These are phyloP conservation scores for Cubamyces sp. DNA, from an alignment of 768 basidiomycete genomes.

Conservation along the genomic window DNA sequence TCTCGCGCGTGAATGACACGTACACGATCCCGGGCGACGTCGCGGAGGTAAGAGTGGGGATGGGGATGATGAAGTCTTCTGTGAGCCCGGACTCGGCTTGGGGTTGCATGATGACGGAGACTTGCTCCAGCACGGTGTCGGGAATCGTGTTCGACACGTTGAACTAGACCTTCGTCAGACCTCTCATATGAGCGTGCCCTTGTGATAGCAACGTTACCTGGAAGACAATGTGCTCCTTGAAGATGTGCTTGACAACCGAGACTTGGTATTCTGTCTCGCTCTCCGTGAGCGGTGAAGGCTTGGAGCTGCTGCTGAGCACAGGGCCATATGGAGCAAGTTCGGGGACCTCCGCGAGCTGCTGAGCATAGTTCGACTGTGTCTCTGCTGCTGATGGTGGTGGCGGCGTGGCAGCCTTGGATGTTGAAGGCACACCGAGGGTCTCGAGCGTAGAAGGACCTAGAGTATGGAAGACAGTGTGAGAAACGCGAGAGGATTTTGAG, in stretches of 20 bases:
- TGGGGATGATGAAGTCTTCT: slow-evolving; percentile 94
- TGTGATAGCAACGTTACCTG: slow-evolving; percentile 59
- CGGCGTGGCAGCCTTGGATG: slow-evolving; percentile 64
- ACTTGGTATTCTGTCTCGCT: slow-evolving; percentile 98
- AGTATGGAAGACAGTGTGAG: not conserved
- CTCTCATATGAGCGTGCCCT: not conserved
- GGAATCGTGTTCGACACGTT: slow-evolving; percentile 97
- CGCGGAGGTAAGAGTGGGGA: slow-evolving; percentile 67
- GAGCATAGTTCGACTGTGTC: slow-evolving; percentile 83
- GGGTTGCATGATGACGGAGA: slow-evolving; percentile 91
- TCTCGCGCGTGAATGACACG: slow-evolving; percentile 88
- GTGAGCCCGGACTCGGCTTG: slow-evolving; percentile 73
- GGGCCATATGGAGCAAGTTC: slow-evolving; percentile 86
- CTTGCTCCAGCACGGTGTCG: slow-evolving; percentile 93
- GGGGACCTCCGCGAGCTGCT: slow-evolving; percentile 85
- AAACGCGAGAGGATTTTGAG: not conserved
- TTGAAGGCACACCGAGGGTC: slow-evolving; percentile 73
- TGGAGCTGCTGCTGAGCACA: slow-evolving; percentile 83
- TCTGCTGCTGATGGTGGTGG: slow-evolving; percentile 85
- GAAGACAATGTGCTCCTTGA: slow-evolving; percentile 95
- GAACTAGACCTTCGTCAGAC: slow-evolving; percentile 57
- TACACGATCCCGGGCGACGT: slow-evolving; percentile 87
- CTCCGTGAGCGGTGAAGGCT: slow-evolving; percentile 86
- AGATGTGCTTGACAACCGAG: slow-evolving; percentile 94
- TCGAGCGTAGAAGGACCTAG: slow-evolving; percentile 86